These are phyloP conservation scores for Thielaviopsis musarum DNA, from an alignment of 2,329 filamentous ascomycete genomes.

Conservation along the genomic window DNA sequence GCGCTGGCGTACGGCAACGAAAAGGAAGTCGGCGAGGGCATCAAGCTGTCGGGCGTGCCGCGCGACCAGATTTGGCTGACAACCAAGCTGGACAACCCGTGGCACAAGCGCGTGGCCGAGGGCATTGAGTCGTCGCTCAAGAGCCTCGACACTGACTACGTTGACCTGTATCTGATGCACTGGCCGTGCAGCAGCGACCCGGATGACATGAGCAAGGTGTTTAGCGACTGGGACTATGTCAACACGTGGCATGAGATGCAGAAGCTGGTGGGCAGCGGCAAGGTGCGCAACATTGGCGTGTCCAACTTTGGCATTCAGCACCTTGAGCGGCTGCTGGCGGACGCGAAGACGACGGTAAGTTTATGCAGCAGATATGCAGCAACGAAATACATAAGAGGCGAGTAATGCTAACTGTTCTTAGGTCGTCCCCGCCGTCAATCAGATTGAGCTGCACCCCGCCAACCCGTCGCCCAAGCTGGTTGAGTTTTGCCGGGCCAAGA, in stretches of 20 bases:
- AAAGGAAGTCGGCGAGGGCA: slow-evolving; percentile 47
- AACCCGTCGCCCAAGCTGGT: slow-evolving; percentile 68
- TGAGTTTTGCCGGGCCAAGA: slow-evolving; percentile 53
- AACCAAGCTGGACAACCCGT: slow-evolving; percentile 69
- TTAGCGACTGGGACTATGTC: slow-evolving; percentile 64
- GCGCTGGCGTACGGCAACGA: slow-evolving; percentile 68
- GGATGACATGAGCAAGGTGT: slow-evolving; percentile 46
- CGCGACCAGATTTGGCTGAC: slow-evolving; percentile 54
- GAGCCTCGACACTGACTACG: slow-evolving; percentile 44
- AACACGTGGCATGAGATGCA: slow-evolving; percentile 63
- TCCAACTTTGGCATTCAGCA: slow-evolving; percentile 76
- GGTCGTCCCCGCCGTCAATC: slow-evolving; percentile 54
- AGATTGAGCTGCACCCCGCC: slow-evolving; percentile 68
- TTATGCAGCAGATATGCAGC: background rate
- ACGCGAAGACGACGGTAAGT: slow-evolving; percentile 33
- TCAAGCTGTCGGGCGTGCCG: slow-evolving; percentile 46
- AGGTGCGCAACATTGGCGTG: slow-evolving; percentile 67
- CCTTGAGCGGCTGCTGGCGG: slow-evolving; percentile 57
- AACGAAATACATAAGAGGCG: background rate
- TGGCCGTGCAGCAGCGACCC: slow-evolving; percentile 52
- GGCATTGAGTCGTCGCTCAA: slow-evolving; percentile 43
- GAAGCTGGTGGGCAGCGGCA: slow-evolving; percentile 49
- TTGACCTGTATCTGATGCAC: slow-evolving; percentile 57
- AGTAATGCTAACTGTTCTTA: slow-evolving; percentile 26
- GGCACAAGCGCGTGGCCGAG: slow-evolving; percentile 52